Evolutionary conservation across 257 asterid species (phyloP).

Genomic region (Capsicum pubescens): DNA sequence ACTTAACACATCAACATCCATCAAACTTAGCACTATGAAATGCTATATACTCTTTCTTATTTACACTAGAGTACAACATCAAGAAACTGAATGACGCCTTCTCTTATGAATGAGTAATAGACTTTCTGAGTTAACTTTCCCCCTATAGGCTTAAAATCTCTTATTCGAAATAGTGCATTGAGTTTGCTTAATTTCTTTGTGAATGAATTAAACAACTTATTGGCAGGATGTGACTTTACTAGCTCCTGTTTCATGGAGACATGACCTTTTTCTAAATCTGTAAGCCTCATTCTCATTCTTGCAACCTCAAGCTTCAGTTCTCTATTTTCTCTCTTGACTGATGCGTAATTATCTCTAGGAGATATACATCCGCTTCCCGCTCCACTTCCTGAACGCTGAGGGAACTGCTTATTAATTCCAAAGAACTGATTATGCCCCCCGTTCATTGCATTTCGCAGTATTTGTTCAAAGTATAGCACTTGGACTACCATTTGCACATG

Average conservation of each 20-base stretch:
- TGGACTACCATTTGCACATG: constrained; percentile 98
- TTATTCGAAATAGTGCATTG: constrained; percentile 60
- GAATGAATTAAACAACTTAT: constrained; percentile 72
- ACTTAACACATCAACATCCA: constrained; percentile 28
- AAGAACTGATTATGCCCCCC: constrained; percentile 71
- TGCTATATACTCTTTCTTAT: constrained; percentile 23
- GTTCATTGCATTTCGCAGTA: constrained; percentile 86
- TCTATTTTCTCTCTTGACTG: constrained; percentile 87
- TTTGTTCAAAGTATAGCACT: constrained; percentile 92
- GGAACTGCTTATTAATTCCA: constrained; percentile 66
- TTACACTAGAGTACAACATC: constrained; percentile 35
- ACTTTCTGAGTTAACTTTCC: constrained; percentile 54
- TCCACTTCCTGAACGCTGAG: constrained; percentile 80
- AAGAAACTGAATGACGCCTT: constrained; percentile 84
- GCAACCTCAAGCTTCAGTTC: constrained; percentile 95
- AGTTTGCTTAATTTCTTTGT: constrained; percentile 73
- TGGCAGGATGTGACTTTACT: constrained; percentile 72
- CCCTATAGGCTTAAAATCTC: constrained; percentile 53
- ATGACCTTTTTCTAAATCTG: constrained; percentile 90
- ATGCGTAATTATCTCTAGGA: constrained; percentile 93
- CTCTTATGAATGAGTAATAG: constrained; percentile 76
- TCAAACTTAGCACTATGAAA: constrained; percentile 21
- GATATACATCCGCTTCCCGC: constrained; percentile 96
- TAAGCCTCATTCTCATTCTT: constrained; percentile 94
- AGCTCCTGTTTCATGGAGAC: constrained; percentile 94